Evolutionary conservation across 1,284 basidiomycete genomes (phyloP).

Genomic region (Irpex lacteus): DNA sequence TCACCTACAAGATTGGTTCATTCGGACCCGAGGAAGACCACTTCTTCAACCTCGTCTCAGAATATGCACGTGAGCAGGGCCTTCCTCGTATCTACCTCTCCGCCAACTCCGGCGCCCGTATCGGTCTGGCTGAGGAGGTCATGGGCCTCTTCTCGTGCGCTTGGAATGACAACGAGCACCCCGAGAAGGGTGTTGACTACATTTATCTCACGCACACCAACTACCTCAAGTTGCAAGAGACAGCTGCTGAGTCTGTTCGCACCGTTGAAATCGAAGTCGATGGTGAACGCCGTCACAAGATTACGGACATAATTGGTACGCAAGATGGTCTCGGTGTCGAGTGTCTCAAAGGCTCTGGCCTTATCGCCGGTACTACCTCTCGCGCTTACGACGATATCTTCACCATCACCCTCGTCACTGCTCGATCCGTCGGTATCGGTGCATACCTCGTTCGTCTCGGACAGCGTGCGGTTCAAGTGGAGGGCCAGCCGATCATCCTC

Average conservation of each 20-base stretch:
- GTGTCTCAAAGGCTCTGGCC: constrained; percentile 92
- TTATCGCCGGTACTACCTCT: constrained; percentile 98
- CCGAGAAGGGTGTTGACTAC: constrained; percentile 96
- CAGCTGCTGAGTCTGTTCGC: constrained; percentile 75
- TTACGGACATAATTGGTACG: constrained; percentile 95
- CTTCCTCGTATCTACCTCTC: constrained; percentile 96
- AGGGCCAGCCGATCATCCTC: constrained; percentile 98
- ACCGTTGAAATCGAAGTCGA: constrained; percentile 84
- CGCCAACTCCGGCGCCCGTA: constrained; percentile 96
- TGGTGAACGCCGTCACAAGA: constrained; percentile 88
- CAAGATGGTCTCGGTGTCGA: constrained; percentile 99
- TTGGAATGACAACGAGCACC: constrained; percentile 80
- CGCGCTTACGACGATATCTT: constrained; percentile 99
- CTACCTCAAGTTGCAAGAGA: constrained; percentile 80
- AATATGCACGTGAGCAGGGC: constrained; percentile 87
- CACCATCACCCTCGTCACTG: constrained; percentile 98
- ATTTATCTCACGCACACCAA: constrained; percentile 92
- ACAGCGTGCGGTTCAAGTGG: constrained; percentile 97
- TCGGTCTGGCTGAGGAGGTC: constrained; percentile 94
- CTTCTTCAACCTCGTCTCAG: constrained; percentile 94
- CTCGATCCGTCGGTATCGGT: constrained; percentile 98
- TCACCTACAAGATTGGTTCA: constrained; percentile 98
- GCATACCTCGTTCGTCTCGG: constrained; percentile 98
- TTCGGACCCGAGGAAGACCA: constrained; percentile 96
- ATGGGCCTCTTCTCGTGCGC: constrained; percentile 89